Percentiles rank a stretch among this genome's conserved stretches.
Conservation (phyloP, 768 basidiomycete genomes). For the Grammothele lineata region DNA sequence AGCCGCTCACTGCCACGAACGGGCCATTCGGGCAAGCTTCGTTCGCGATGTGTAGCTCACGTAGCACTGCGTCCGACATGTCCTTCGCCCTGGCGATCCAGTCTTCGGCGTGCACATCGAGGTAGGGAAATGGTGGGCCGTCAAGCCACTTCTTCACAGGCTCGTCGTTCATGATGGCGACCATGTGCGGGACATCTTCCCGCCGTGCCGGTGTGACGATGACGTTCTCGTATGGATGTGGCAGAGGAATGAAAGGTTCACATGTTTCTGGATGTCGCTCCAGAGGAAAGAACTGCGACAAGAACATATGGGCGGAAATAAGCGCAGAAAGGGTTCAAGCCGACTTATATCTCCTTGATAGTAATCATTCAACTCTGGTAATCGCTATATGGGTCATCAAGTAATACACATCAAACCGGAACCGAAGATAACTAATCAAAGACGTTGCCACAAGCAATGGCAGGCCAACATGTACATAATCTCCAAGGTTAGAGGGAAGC, state of each 20-base stretch:
- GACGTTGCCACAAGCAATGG: no score
- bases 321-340: neutral
- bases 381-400: no score
- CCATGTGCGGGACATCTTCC: constrained; percentile 35
- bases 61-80: constrained; percentile 28
- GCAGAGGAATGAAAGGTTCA: constrained; percentile 54
- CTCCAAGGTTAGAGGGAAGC: no score
- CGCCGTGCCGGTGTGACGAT: constrained; percentile 56
- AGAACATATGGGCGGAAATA: constrained; percentile 12
- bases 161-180: constrained; percentile 45
- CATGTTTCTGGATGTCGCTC: constrained; percentile 22
- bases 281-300: constrained; percentile 33
- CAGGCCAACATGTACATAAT: no score
- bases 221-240: constrained; percentile 44
- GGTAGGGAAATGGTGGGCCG: constrained; percentile 51
- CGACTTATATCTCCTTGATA: neutral
- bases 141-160: constrained; percentile 41
- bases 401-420: no score
- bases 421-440: no score
- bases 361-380: neutral
- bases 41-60: constrained; percentile 25
- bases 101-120: constrained; percentile 32
- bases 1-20: constrained; percentile 35
- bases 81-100: constrained; percentile 35
- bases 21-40: constrained; percentile 10